Conservation (phyloP, 345 rosid genomes). For the Sonneratia alba region DNA sequence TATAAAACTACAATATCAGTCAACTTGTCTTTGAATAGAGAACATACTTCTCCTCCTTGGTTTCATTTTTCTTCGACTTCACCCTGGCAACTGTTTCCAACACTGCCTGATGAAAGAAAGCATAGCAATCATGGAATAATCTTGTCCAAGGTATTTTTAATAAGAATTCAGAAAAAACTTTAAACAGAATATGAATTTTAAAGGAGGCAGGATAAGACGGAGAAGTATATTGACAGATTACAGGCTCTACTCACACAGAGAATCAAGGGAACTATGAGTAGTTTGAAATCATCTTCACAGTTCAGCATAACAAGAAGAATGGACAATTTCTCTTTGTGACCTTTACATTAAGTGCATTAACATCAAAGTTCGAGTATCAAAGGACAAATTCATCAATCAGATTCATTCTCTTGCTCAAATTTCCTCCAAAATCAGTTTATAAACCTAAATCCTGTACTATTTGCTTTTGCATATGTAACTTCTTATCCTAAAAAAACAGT, state of each 20-base stretch:
- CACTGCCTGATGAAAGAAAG: slow-evolving; percentile 55
- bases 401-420: neutral
- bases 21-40: slow-evolving; percentile 1
- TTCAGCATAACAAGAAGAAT: neutral
- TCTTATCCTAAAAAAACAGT: neutral
- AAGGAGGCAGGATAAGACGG: neutral
- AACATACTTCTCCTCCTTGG: slow-evolving; percentile 81
- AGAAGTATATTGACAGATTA: neutral
- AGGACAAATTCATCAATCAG: neutral
- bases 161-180: neutral
- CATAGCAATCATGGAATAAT: neutral
- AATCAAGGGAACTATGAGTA: neutral
- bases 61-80: slow-evolving; percentile 75
- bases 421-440: neutral
- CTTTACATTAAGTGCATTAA: neutral
- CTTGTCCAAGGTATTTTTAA: neutral
- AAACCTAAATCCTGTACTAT: neutral
- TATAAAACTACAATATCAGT: neutral
- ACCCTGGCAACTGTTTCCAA: slow-evolving; percentile 88
- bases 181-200: neutral
- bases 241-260: neutral
- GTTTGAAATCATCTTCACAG: neutral
- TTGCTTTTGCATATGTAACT: neutral
- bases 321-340: neutral
- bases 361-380: neutral